Evolutionary conservation across 345 rosid genomes (phyloP).

Genomic region (Brassica juncea): DNA sequence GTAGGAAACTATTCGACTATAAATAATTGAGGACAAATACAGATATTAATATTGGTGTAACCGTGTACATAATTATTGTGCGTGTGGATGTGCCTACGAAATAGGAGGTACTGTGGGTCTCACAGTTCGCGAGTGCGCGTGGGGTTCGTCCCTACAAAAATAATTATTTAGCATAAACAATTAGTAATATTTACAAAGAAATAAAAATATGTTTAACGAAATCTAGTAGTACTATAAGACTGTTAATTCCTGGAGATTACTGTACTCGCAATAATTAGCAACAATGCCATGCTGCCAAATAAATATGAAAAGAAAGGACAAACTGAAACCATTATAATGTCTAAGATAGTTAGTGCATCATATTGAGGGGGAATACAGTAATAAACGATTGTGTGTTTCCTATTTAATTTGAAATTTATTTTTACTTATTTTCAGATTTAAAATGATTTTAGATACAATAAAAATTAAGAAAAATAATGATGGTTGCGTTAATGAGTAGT

Average conservation of each 20-base stretch:
- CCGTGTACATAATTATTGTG: constrained; percentile 39
- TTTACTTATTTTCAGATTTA: constrained; percentile 11
- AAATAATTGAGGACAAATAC: constrained; percentile 42
- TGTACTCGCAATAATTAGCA: constrained; percentile 38
- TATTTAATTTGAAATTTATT: not conserved
- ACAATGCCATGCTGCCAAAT: constrained; percentile 36
- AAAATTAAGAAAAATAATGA: constrained; percentile 29
- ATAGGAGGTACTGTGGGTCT: constrained; percentile 43
- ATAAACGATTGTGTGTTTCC: constrained; percentile 16
- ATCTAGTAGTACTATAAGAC: not conserved
- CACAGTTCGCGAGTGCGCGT: constrained; percentile 39
- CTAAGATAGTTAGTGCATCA: constrained; percentile 36
- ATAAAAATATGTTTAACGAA: not conserved
- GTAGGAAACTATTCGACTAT: not conserved
- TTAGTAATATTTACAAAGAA: constrained; percentile 10
- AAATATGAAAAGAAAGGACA: constrained; percentile 34
- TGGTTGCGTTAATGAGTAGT: constrained; percentile 45
- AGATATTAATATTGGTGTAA: constrained; percentile 39
- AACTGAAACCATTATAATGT: constrained; percentile 41
- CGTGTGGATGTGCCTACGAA: constrained; percentile 41
- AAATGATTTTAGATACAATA: not conserved
- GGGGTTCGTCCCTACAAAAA: constrained; percentile 41
- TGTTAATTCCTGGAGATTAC: constrained; percentile 30
- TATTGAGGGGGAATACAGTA: constrained; percentile 21
- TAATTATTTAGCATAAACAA: constrained; percentile 14